Evolutionary conservation across 148 eudicot species (phyloP).

Genomic region (Spergularia marina): DNA sequence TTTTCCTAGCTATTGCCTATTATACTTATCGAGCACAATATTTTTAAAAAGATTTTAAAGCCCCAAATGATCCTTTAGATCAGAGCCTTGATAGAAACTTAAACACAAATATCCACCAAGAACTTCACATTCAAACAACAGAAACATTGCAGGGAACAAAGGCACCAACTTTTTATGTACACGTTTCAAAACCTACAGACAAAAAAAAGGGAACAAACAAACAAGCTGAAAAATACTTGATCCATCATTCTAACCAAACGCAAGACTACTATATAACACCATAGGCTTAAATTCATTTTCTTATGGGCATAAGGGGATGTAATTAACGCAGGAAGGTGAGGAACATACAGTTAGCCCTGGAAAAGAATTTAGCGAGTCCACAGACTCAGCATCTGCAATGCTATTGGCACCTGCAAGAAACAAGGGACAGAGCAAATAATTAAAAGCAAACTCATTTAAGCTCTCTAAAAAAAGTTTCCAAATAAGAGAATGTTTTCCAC

Average conservation of each 20-base stretch:
- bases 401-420: slow-evolving; percentile 64
- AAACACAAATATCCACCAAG: too few relatives aligned
- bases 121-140: neutral
- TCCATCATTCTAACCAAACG: too few relatives aligned
- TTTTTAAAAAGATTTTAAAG: too few relatives aligned
- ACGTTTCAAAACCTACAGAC: too few relatives aligned
- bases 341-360: slow-evolving; percentile 61
- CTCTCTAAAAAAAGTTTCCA: slow-evolving; percentile 3
- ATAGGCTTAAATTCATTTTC: neutral
- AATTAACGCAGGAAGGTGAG: neutral
- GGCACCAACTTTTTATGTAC: too few relatives aligned
- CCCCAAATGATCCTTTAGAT: too few relatives aligned
- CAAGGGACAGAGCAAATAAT: slow-evolving; percentile 13
- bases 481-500: neutral
- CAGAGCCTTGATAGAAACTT: too few relatives aligned
- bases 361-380: slow-evolving; percentile 73
- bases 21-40: too few relatives aligned
- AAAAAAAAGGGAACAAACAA: too few relatives aligned
- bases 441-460: neutral
- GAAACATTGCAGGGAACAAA: neutral
- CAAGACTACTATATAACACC: neutral
- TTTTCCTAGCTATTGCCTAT: too few relatives aligned
- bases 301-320: neutral
- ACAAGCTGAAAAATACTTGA: too few relatives aligned
- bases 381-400: slow-evolving; percentile 64